Evolutionary conservation across 1,284 basidiomycete species (phyloP), one percentile per base, ranked within the genome.

Genomic region (Hypsizygus ulmarius): DNA sequence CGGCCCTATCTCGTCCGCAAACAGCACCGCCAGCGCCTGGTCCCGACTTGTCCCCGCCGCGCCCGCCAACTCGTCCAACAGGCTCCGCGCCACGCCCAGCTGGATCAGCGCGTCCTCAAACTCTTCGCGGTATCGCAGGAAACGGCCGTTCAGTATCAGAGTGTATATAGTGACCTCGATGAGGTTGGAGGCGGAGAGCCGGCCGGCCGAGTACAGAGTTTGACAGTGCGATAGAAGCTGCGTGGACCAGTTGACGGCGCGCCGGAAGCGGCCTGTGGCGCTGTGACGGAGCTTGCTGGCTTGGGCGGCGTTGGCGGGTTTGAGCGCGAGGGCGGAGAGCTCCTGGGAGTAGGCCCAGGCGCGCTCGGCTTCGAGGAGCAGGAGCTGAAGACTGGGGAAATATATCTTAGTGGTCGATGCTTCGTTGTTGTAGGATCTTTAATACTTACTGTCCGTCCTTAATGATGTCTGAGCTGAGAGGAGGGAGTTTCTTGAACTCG

Each of bases 261-360:
- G 87, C 28, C 93, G 83, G 67, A 93, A 89, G 48, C 93, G 84
- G 7, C 86, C 82, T 3, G 88, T 85, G 25, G 89, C 87, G 50
- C 79, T 87, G 55, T 88, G 86, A 36, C 86, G 80, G 40, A 86
- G 72, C 15, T 80, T 70, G 34, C 76, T 73, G 14, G 82, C 74
- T 21, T 73, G 69, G 4, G 72, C 71, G 40, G 74, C 67, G 55
- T 80, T 80, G 11, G 68, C 63, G 12, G 81, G 78, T 40, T 79
- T 75, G 11, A 78, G 67, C 9, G 84, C 72, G 45, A 77, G 68
- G 2, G 78, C 66, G 45, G 78, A 73, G 34, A 95, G 77, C 55
- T 93, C 90, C 67, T 94, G 90, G 7, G 92, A 85, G 66, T 91
- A 84, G 0, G 91, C 84, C 82, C 93, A 93, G n/a, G 92, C 89